Evolutionary conservation across 768 basidiomycete species (phyloP).

Genomic region (Auricularia sp.): DNA sequence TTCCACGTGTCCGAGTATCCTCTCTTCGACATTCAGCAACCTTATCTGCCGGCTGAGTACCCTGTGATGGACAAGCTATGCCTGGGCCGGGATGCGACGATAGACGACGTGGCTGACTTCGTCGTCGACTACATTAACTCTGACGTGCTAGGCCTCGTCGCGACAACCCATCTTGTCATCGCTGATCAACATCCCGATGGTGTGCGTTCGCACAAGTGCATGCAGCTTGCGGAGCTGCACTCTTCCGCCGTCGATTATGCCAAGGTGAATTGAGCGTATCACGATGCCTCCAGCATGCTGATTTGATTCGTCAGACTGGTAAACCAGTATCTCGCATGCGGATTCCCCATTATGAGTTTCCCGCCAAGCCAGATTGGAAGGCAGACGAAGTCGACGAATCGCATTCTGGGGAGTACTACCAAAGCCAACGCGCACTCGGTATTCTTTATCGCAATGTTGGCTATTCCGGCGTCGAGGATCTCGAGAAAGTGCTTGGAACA

Average conservation of each 20-base stretch:
- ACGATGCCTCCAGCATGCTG: background rate
- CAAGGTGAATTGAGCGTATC: slow-evolving; percentile 47
- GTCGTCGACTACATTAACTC: slow-evolving; percentile 78
- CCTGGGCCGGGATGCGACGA: slow-evolving; percentile 34
- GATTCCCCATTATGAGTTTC: slow-evolving; percentile 40
- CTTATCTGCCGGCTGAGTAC: slow-evolving; percentile 40
- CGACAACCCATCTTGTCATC: slow-evolving; percentile 48
- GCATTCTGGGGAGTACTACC: slow-evolving; percentile 46
- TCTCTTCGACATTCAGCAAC: slow-evolving; percentile 37
- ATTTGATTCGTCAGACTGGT: background rate
- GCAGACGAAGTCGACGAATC: slow-evolving; percentile 37
- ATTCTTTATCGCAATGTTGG: slow-evolving; percentile 54
- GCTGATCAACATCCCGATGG: slow-evolving; percentile 38
- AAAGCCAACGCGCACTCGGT: slow-evolving; percentile 62
- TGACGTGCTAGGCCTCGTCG: slow-evolving; percentile 58
- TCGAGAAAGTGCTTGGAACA: background rate
- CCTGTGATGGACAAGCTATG: slow-evolving; percentile 12
- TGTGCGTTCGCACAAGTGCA: slow-evolving; percentile 47
- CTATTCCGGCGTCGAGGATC: slow-evolving; percentile 26
- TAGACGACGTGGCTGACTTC: slow-evolving; percentile 71
- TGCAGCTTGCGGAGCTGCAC: slow-evolving; percentile 50
- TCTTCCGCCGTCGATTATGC: slow-evolving; percentile 70
- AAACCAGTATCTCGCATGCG: slow-evolving; percentile 39
- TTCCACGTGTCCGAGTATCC: slow-evolving; percentile 53
- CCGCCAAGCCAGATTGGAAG: slow-evolving; percentile 74